Conservation (phyloP, 2,329 filamentous ascomycete species). For the Penicillium brevicompactum region DNA sequence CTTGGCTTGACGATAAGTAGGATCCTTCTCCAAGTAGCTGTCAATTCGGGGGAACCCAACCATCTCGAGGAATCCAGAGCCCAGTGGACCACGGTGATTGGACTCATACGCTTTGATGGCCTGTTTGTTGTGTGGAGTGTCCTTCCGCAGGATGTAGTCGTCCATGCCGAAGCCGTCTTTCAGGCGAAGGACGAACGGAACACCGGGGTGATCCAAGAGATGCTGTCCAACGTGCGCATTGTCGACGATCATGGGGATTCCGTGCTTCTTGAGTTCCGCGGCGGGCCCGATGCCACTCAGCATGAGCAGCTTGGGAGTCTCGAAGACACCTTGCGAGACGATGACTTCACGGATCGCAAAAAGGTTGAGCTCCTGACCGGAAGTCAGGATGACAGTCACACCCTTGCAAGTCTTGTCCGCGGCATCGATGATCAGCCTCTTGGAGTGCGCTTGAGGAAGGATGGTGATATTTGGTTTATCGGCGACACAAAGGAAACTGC, state of each 20-base stretch:
- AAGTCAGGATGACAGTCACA: conserved; percentile 49
- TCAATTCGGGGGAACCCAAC: conserved; percentile 65
- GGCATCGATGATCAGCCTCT: conserved; percentile 56
- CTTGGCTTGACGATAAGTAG: conserved; percentile 51
- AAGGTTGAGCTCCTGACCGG: conserved; percentile 48
- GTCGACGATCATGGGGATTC: conserved; percentile 34
- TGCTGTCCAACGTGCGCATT: conserved; percentile 34
- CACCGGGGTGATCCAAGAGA: conserved; percentile 43
- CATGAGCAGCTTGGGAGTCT: conserved; percentile 56
- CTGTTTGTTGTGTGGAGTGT: conserved; percentile 30
- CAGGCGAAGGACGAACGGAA: conserved; percentile 45
- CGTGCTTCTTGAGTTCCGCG: conserved; percentile 39
- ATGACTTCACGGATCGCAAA: conserved; percentile 53
- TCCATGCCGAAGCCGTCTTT: conserved; percentile 48
- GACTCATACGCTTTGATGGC: conserved; percentile 41
- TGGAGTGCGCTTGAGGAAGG: conserved; percentile 53
- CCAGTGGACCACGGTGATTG: conserved; percentile 44
- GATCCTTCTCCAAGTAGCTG: conserved; percentile 50
- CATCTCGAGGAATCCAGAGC: conserved; percentile 51
- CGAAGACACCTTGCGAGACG: conserved; percentile 54
- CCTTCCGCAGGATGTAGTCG: conserved; percentile 42
- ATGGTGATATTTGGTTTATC: conserved; percentile 60
- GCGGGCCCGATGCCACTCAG: conserved; percentile 51
- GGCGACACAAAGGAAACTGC: conserved; percentile 54
- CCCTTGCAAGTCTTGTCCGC: conserved; percentile 43